Conservation (phyloP, 176 grass and related monocot species). For the Aegilops umbellulata region DNA sequence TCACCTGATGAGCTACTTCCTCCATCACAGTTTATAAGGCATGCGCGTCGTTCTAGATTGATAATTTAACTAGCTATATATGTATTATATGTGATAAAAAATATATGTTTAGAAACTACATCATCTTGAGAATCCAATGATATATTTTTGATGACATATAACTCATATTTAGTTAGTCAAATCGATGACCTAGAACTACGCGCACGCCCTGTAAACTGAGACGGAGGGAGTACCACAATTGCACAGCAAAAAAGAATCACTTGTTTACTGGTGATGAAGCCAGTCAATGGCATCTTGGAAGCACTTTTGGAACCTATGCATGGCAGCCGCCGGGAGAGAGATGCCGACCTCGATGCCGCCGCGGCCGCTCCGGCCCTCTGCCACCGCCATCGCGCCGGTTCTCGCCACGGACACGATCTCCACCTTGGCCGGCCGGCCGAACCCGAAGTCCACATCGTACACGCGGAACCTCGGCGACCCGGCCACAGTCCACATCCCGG, state of each 20-base stretch:
- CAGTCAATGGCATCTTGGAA: slow-evolving; percentile 20
- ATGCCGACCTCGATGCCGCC: slow-evolving; percentile 61
- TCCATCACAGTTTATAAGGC: no score
- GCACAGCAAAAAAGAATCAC: background rate
- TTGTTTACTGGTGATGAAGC: background rate
- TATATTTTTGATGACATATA: no score
- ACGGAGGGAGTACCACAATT: no score
- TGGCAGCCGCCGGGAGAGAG: slow-evolving; percentile 29
- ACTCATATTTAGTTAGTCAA: no score
- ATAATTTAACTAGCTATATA: no score
- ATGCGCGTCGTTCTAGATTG: no score
- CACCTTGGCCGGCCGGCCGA: slow-evolving; percentile 48
- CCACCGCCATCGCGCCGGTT: slow-evolving; percentile 38
- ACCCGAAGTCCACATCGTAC: slow-evolving; percentile 58
- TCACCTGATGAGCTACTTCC: no score
- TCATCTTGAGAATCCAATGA: no score
- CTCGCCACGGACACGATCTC: slow-evolving; percentile 39
- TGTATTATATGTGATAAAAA: no score
- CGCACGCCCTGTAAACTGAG: no score
- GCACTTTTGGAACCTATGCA: slow-evolving; percentile 35
- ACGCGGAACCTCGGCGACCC: slow-evolving; percentile 46
- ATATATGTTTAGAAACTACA: no score
- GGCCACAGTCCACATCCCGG: slow-evolving; percentile 1
- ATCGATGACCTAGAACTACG: no score
- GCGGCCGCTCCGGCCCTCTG: slow-evolving; percentile 6